These are phyloP conservation scores for Kazachstania sp. DNA, from an alignment of 1,139 yeast species.

Conservation along the genomic window DNA sequence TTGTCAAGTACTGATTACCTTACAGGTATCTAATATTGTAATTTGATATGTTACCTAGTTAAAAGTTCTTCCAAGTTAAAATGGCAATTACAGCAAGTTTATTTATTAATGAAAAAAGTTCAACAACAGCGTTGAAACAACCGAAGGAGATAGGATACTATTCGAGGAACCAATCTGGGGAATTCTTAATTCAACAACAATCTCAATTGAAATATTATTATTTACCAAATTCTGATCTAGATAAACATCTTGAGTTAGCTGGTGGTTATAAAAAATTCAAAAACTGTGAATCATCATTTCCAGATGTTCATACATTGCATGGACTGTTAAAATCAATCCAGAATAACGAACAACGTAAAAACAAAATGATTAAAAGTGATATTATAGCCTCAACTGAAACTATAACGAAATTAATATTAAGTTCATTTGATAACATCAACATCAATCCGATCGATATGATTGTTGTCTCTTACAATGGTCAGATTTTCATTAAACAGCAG, in stretches of 20 bases:
- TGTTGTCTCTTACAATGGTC: slow-evolving; percentile 66
- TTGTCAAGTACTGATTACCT: no score
- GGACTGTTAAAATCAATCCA: slow-evolving; percentile 50
- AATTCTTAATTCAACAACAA: slow-evolving; percentile 38
- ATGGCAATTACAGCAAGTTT: slow-evolving; percentile 20
- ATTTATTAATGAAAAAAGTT: slow-evolving; percentile 24
- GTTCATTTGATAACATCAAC: slow-evolving; percentile 27
- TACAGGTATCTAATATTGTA: no score
- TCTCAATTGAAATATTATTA: slow-evolving; percentile 59
- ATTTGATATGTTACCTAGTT: no score
- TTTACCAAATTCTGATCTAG: slow-evolving; percentile 60
- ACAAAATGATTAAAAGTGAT: slow-evolving; percentile 48
- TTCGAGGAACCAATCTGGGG: slow-evolving; percentile 23
- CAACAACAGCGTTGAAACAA: slow-evolving; percentile 26
- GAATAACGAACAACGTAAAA: slow-evolving; percentile 42
- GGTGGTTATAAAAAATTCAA: slow-evolving; percentile 56
- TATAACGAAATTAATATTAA: slow-evolving; percentile 36
- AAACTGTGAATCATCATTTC: slow-evolving; percentile 31
- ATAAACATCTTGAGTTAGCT: slow-evolving; percentile 46
- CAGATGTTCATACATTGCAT: slow-evolving; percentile 38
- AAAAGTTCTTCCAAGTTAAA: background rate
- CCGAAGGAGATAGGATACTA: slow-evolving; percentile 27
- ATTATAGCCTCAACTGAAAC: slow-evolving; percentile 79
- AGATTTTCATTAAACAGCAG: slow-evolving; percentile 74
- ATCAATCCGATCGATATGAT: slow-evolving; percentile 50